Evolutionary conservation across 495 filamentous ascomycete species (phyloP).

Genomic region (Lasiosphaeris hirsuta): DNA sequence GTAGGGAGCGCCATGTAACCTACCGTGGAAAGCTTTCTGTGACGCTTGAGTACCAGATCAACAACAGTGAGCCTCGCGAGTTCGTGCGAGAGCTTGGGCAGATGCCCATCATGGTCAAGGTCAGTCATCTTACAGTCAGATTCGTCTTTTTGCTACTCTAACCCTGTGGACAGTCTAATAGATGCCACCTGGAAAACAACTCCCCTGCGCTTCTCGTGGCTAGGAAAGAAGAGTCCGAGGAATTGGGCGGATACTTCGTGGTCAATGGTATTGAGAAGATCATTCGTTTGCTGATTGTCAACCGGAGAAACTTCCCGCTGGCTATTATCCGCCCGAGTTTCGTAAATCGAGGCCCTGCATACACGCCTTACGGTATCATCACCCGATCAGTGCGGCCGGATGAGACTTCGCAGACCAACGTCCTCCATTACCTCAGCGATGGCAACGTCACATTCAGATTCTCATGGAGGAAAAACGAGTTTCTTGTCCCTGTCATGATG

Average conservation of each 20-base stretch:
- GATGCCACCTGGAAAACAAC: slow-evolving; percentile 83
- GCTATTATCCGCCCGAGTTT: slow-evolving; percentile 90
- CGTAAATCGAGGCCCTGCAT: slow-evolving; percentile 74
- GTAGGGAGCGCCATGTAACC: slow-evolving; percentile 86
- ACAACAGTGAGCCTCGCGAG: slow-evolving; percentile 78
- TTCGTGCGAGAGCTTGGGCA: slow-evolving; percentile 79
- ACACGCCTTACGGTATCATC: slow-evolving; percentile 85
- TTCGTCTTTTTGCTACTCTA: slow-evolving; percentile 1
- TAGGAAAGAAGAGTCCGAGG: slow-evolving; percentile 88
- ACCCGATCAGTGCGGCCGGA: slow-evolving; percentile 90
- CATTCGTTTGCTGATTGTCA: slow-evolving; percentile 85
- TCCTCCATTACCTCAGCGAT: slow-evolving; percentile 90
- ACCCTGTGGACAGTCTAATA: slow-evolving; percentile 60
- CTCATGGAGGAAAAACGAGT: slow-evolving; percentile 97
- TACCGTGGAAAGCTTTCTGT: slow-evolving; percentile 85
- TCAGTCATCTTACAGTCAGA: slow-evolving; percentile 30
- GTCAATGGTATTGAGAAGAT: slow-evolving; percentile 96
- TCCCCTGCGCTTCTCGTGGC: slow-evolving; percentile 76
- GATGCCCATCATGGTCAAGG: slow-evolving; percentile 89
- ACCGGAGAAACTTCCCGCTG: slow-evolving; percentile 88
- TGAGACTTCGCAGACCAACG: slow-evolving; percentile 96
- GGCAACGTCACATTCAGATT: slow-evolving; percentile 96
- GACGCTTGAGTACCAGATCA: slow-evolving; percentile 76
- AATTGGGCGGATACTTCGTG: slow-evolving; percentile 90
- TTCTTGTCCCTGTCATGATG: slow-evolving; percentile 91